phyloP scores from a whole-genome alignment of 768 basidiomycete species.

The Lactifluus piperatus region DNA sequence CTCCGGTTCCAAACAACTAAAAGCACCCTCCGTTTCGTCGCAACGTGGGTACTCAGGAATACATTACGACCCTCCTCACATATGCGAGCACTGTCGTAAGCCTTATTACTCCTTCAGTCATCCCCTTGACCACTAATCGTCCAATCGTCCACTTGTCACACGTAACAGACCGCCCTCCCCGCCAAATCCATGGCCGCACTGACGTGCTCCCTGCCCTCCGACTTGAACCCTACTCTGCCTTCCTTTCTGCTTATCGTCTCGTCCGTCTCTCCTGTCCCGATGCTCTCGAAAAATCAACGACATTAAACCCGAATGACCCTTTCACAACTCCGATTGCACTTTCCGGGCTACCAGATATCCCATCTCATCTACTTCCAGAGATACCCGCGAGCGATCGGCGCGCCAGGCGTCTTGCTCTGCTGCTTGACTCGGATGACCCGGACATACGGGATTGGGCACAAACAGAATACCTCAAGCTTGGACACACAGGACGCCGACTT shows the following conservation, averaged over 20 bases:
- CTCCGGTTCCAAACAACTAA: background rate
- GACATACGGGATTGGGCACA: slow-evolving; percentile 20
- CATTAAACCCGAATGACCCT: slow-evolving; percentile 5
- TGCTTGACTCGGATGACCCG: slow-evolving; percentile 19
- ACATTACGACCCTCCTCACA: background rate
- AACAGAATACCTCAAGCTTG: slow-evolving; percentile 20
- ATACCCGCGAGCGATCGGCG: slow-evolving; percentile 10
- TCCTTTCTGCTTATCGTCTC: slow-evolving; percentile 19
- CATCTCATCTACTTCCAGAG: slow-evolving; percentile 14
- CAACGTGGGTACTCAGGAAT: background rate
- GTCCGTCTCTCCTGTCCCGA: slow-evolving; percentile 14
- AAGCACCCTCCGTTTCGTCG: background rate
- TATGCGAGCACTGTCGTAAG: slow-evolving; percentile 15
- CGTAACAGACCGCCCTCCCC: slow-evolving; percentile 10
- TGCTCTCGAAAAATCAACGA: slow-evolving; percentile 5
- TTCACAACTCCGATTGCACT: background rate
- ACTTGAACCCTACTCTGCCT: slow-evolving; percentile 19
- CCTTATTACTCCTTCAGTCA: background rate
- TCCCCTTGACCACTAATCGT: background rate
- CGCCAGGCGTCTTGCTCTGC: slow-evolving; percentile 16
- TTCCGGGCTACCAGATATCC: slow-evolving; percentile 3
- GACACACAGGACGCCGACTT: slow-evolving; percentile 10
- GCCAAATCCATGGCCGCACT: slow-evolving; percentile 19
- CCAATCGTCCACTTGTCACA: too few species aligned
- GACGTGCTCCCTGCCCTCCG: slow-evolving; percentile 21